These are phyloP conservation scores for Alternaria hordeiaustralica DNA, from an alignment of 2,329 filamentous ascomycete species.

Conservation along the genomic window DNA sequence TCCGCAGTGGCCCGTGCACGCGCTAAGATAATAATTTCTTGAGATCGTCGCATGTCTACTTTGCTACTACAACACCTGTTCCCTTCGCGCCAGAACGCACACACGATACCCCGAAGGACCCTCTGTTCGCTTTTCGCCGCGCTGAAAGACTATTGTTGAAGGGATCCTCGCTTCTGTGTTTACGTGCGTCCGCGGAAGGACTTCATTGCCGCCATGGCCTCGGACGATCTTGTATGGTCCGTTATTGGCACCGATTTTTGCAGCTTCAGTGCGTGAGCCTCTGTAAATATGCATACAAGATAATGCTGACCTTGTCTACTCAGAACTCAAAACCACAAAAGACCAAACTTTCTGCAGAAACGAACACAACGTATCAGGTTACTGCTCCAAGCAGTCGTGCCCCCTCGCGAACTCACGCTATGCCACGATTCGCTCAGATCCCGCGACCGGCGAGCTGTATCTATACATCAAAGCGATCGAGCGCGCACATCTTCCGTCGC, in stretches of 20 bases:
- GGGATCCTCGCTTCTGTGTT: background rate
- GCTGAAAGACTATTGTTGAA: background rate
- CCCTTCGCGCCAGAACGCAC: background rate
- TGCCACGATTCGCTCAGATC: slow-evolving; percentile 86
- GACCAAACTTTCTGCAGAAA: slow-evolving; percentile 91
- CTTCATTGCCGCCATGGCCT: slow-evolving; percentile 30
- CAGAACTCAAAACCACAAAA: slow-evolving; percentile 70
- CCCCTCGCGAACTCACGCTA: slow-evolving; percentile 91
- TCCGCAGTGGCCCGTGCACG: slow-evolving; percentile 12
- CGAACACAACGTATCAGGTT: slow-evolving; percentile 65
- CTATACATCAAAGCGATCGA: slow-evolving; percentile 90
- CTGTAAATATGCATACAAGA: background rate
- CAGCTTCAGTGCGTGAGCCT: slow-evolving; percentile 66
- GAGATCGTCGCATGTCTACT: slow-evolving; percentile 7
- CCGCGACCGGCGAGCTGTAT: slow-evolving; percentile 81
- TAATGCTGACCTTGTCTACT: background rate
- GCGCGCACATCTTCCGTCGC: slow-evolving; percentile 77
- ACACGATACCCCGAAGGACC: background rate
- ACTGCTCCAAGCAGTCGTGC: slow-evolving; percentile 67
- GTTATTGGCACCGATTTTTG: slow-evolving; percentile 91
- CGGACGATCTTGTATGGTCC: slow-evolving; percentile 94
- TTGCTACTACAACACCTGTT: slow-evolving; percentile 3
- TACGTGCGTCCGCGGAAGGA: background rate
- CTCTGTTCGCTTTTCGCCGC: background rate
- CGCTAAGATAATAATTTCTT: slow-evolving; percentile 19